phyloP scores from a whole-genome alignment of 2,329 filamentous ascomycete genomes.

The Tolypocladium ophioglossoides region DNA sequence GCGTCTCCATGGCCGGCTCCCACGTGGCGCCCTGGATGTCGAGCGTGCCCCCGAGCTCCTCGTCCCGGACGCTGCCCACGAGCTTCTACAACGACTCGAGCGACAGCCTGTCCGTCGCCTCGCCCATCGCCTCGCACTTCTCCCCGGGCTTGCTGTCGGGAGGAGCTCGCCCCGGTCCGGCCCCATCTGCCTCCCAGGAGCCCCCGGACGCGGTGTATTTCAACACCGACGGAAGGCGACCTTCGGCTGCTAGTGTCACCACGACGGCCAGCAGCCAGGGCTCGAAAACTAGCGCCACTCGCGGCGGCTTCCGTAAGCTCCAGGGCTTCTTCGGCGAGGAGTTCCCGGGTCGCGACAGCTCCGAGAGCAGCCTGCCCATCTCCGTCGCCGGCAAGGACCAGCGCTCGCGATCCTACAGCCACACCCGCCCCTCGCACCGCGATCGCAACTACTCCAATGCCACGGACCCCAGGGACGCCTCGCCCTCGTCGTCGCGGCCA shows the following conservation, averaged over 20 bases:
- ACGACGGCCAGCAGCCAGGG: conserved; percentile 77
- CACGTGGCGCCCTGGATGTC: conserved; percentile 52
- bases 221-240: conserved; percentile 60
- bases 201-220: conserved; percentile 50
- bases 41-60: conserved; percentile 22
- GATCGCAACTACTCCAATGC: conserved; percentile 75
- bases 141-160: conserved; percentile 57
- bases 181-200: conserved; percentile 36
- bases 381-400: conserved; percentile 43
- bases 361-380: conserved; percentile 54
- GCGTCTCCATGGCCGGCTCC: conserved; percentile 30
- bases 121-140: conserved; percentile 52
- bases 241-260: conserved; percentile 72
- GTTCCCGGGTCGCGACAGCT: conserved; percentile 62
- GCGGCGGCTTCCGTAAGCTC: conserved; percentile 69
- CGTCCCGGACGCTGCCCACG: conserved; percentile 31
- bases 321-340: conserved; percentile 92
- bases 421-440: conserved; percentile 46
- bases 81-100: conserved; percentile 69
- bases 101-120: conserved; percentile 51
- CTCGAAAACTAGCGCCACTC: conserved; percentile 61
- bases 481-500: conserved; percentile 66
- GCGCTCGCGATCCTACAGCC: conserved; percentile 52
- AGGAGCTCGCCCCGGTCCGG: conserved; percentile 16
- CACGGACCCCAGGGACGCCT: conserved; percentile 61